These are phyloP conservation scores for Rhodotorula sp. DNA, from an alignment of 1,284 basidiomycete species.

Conservation along the genomic window DNA sequence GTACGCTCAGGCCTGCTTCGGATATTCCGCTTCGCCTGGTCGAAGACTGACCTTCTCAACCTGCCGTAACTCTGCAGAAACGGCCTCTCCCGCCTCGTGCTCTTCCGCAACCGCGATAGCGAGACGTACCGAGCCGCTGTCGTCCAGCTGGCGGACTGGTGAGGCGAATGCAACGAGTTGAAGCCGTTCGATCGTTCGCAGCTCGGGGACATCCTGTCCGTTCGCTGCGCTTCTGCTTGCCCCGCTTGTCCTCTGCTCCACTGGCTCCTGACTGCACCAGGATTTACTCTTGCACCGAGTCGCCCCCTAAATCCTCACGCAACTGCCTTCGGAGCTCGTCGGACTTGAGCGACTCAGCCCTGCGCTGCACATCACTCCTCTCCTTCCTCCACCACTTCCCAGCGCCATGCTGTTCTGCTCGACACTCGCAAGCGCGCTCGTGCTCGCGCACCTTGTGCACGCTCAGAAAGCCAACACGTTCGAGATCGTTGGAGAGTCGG, in stretches of 20 bases:
- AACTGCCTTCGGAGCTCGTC: too few species aligned
- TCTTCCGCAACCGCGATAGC: conserved; percentile 40
- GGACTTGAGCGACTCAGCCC: background rate
- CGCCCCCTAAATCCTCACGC: background rate
- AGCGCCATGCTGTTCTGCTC: background rate
- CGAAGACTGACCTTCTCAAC: conserved; percentile 14
- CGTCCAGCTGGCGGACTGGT: conserved; percentile 23
- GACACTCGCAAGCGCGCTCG: background rate
- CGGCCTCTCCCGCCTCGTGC: conserved; percentile 14
- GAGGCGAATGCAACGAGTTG: background rate
- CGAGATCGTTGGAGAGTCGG: conserved; percentile 28
- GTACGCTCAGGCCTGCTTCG: conserved; percentile 7
- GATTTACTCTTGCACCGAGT: background rate
- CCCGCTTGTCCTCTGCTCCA: background rate
- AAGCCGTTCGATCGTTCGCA: too few species aligned
- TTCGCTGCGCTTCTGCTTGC: background rate
- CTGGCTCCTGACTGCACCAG: background rate
- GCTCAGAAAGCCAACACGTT: conserved; percentile 40
- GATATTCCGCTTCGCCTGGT: too few species aligned
- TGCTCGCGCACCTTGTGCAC: background rate
- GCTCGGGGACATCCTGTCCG: too few species aligned
- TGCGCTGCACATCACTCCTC: background rate
- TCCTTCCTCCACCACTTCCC: background rate
- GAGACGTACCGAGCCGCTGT: conserved; percentile 35
- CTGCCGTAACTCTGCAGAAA: background rate